Percentiles rank a stretch among this genome's conserved stretches.
These are phyloP conservation scores for Fusarium pseudograminearum DNA, from an alignment of 2,329 filamentous ascomycete genomes.

Conservation along the genomic window DNA sequence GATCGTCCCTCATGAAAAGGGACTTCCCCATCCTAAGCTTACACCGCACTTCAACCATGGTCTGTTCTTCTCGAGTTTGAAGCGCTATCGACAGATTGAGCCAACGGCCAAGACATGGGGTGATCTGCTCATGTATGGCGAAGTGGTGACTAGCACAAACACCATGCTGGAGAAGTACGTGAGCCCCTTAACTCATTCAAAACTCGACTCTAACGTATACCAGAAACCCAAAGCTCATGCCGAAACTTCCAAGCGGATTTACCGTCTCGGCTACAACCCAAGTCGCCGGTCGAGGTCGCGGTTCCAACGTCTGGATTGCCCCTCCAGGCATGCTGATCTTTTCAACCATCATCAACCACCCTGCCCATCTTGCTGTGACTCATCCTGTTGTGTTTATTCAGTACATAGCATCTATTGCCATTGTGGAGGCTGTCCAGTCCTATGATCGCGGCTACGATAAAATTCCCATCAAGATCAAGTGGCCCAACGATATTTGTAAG, in stretches of 20 bases:
- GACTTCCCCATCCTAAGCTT: conserved; percentile 74
- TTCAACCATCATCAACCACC: conserved; percentile 88
- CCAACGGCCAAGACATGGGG: conserved; percentile 78
- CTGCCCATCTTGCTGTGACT: conserved; percentile 74
- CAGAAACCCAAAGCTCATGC: conserved; percentile 82
- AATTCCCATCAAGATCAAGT: conserved; percentile 89
- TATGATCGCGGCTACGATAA: conserved; percentile 82
- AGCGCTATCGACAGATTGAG: conserved; percentile 69
- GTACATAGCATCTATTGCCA: conserved; percentile 89
- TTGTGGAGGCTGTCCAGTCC: conserved; percentile 82
- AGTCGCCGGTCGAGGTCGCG: conserved; percentile 87
- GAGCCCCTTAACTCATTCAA: fast-evolving
- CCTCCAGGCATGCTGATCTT: conserved; percentile 89
- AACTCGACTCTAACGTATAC: not conserved
- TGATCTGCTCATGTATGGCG: conserved; percentile 82
- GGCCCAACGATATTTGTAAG: conserved; percentile 94
- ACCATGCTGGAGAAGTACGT: conserved; percentile 87
- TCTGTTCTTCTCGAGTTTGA: conserved; percentile 79
- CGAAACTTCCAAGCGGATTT: conserved; percentile 84
- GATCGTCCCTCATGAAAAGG: conserved; percentile 77
- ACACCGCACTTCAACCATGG: conserved; percentile 91
- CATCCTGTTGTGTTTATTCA: conserved; percentile 93
- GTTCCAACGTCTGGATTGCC: conserved; percentile 94
- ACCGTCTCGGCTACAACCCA: conserved; percentile 89
- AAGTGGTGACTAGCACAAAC: conserved; percentile 94